A percentile compares a stretch with the other conserved stretches of the same genome.
These are phyloP conservation scores for Coemansia sp. DNA, from an alignment of 192 early-diverging fungal genomes.

Conservation along the genomic window DNA sequence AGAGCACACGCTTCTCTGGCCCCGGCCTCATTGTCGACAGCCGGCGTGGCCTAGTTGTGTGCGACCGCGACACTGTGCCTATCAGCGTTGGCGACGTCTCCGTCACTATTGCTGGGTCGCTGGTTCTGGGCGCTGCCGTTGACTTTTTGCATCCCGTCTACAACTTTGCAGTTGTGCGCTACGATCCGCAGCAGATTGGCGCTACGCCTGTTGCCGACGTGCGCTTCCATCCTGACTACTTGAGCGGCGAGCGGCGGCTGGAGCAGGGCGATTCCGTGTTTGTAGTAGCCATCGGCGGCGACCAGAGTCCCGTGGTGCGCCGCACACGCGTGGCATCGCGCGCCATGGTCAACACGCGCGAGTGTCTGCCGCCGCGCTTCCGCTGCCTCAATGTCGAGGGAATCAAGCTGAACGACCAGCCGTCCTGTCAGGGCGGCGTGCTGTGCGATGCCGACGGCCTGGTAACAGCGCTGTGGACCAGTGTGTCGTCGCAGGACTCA, in stretches of 20 bases:
- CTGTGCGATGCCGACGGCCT: slow-evolving; percentile 60
- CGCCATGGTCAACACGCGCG: slow-evolving; percentile 64
- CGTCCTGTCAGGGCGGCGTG: slow-evolving; percentile 67
- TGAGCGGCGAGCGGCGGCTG: slow-evolving; percentile 25
- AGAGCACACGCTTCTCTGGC: slow-evolving; percentile 63
- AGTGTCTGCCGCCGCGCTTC: slow-evolving; percentile 74
- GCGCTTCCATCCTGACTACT: slow-evolving; percentile 38
- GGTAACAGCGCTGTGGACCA: slow-evolving; percentile 67
- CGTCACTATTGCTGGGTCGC: slow-evolving; percentile 86
- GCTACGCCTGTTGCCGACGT: slow-evolving; percentile 71
- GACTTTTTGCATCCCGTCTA: slow-evolving; percentile 87
- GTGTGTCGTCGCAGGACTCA: slow-evolving; percentile 70
- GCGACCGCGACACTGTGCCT: slow-evolving; percentile 86
- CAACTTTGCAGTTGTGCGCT: slow-evolving; percentile 82
- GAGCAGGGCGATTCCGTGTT: slow-evolving; percentile 61
- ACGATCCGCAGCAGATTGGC: slow-evolving; percentile 71
- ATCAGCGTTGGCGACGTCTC: slow-evolving; percentile 82
- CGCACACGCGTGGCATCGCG: slow-evolving; percentile 41
- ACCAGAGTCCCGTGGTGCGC: slow-evolving; percentile 63
- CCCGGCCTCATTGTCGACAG: slow-evolving; percentile 73
- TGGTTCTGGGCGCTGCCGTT: slow-evolving; percentile 81
- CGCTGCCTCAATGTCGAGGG: slow-evolving; percentile 76
- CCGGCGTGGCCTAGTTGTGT: slow-evolving; percentile 73
- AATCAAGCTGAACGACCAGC: slow-evolving; percentile 69
- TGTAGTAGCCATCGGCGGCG: slow-evolving; percentile 63